Evolutionary conservation across 2,329 filamentous ascomycete genomes (phyloP).

Genomic region (Chaetomiaceae sp.): DNA sequence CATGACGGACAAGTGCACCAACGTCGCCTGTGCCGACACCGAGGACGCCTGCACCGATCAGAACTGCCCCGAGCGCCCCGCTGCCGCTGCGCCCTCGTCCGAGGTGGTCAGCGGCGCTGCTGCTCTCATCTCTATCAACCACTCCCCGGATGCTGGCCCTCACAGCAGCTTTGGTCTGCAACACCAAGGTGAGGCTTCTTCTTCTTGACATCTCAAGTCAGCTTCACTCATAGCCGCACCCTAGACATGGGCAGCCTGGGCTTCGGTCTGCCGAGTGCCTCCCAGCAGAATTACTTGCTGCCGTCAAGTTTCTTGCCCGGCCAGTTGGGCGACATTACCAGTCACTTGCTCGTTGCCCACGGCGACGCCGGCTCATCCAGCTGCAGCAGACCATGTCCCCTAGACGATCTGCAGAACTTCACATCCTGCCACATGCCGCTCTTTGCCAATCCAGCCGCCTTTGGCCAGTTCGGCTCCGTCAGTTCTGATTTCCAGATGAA

Average conservation of each 20-base stretch:
- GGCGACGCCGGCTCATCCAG: conserved; percentile 18
- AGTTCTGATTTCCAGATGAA: conserved; percentile 18
- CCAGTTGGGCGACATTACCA: conserved; percentile 20
- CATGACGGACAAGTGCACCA: conserved; percentile 29
- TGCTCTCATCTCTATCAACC: conserved; percentile 31
- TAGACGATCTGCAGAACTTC: conserved; percentile 26
- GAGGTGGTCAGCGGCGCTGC: conserved; percentile 30
- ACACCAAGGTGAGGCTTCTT: conserved; percentile 17
- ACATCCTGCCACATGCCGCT: conserved; percentile 26
- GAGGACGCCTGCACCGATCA: conserved; percentile 30
- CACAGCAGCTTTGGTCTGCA: conserved; percentile 17
- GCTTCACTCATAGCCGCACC: conserved; percentile 10
- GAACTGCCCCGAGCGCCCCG: conserved; percentile 26
- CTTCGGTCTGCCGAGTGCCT: conserved; percentile 13
- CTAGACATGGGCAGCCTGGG: conserved; percentile 17
- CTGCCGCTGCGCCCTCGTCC: conserved; percentile 16
- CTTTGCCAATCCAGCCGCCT: conserved; percentile 11
- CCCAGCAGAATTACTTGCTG: conserved; percentile 17
- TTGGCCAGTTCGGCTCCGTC: conserved; percentile 19
- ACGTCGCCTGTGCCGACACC: conserved; percentile 27
- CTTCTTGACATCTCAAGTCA: background rate
- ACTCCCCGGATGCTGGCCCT: conserved; percentile 21
- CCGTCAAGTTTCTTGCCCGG: conserved; percentile 15
- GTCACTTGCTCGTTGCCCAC: conserved; percentile 26
- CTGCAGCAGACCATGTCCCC: conserved; percentile 25